These are phyloP conservation scores for Gossypium laxum DNA, from an alignment of 441 rosid species.

Conservation along the genomic window DNA sequence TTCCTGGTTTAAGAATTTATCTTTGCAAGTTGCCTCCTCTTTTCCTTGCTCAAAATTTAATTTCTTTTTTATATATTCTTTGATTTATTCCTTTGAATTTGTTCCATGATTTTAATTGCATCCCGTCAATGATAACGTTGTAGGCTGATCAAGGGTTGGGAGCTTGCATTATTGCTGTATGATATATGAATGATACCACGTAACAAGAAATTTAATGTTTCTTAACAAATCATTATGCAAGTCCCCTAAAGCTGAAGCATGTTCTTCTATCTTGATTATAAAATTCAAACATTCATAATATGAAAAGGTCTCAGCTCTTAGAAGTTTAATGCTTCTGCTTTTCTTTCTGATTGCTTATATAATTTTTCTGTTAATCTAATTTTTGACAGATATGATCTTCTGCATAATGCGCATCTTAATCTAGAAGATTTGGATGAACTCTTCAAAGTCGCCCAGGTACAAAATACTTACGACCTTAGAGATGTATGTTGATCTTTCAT, in stretches of 20 bases:
- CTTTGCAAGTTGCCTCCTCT: neutral
- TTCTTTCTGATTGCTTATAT: conserved; percentile 1
- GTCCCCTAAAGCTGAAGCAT: neutral
- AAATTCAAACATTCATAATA: neutral
- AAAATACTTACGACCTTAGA: neutral
- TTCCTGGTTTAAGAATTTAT: conserved; percentile 3
- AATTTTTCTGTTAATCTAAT: conserved; percentile 2
- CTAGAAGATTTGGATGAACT: conserved; percentile 83
- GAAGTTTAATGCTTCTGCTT: neutral
- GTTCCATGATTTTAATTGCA: neutral
- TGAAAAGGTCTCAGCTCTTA: neutral
- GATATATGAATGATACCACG: neutral
- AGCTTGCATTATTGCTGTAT: conserved; percentile 1
- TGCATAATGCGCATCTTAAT: conserved; percentile 97
- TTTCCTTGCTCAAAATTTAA: neutral
- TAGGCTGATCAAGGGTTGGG: neutral
- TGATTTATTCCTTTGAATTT: neutral
- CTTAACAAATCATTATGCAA: neutral
- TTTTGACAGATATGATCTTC: conserved; percentile 71
- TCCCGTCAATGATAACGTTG: neutral
- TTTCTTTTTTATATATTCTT: neutral
- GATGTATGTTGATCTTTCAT: neutral
- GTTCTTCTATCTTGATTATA: conserved; percentile 1
- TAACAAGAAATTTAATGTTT: neutral
- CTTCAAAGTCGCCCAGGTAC: conserved; percentile 97